These are phyloP conservation scores for Otatea glauca DNA, from an alignment of 176 grass and related monocot genomes.

Conservation along the genomic window DNA sequence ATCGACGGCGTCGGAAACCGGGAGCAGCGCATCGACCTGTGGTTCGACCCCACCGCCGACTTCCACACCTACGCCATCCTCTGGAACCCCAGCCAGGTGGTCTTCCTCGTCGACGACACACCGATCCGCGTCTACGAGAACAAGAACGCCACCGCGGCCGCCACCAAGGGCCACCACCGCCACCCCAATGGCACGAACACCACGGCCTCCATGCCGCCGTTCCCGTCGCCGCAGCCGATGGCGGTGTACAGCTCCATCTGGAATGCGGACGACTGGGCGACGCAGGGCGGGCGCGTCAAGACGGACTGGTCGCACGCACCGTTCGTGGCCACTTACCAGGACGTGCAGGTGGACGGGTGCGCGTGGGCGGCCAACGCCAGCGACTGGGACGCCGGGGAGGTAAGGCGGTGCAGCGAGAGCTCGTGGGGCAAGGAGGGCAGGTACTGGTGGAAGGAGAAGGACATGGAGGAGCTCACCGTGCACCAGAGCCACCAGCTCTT, in stretches of 20 bases:
- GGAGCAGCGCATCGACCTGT: conserved; percentile 97
- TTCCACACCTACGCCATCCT: conserved; percentile 82
- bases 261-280: conserved; percentile 99
- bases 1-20: conserved; percentile 87
- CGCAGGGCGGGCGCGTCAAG: conserved; percentile 91
- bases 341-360: conserved; percentile 80
- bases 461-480: conserved; percentile 87
- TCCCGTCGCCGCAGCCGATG: conserved; percentile 86
- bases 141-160: conserved; percentile 17
- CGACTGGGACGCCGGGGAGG: conserved; percentile 53
- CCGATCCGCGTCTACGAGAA: conserved; percentile 91
- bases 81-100: conserved; percentile 88
- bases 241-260: conserved; percentile 94
- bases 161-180: conserved; percentile 34
- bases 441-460: conserved; percentile 99
- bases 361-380: conserved; percentile 53
- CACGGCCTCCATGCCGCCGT: background rate
- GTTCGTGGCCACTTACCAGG: conserved; percentile 72
- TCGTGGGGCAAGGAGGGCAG: conserved; percentile 78
- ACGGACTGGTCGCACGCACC: conserved; percentile 98
- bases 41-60: conserved; percentile 74
- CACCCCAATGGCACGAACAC: background rate
- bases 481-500: conserved; percentile 95
- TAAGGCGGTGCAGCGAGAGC: conserved; percentile 63
- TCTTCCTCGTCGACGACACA: conserved; percentile 92